Evolutionary conservation across 2,329 filamentous ascomycete genomes (phyloP).

Genomic region (Ophiosphaerella narmari): DNA sequence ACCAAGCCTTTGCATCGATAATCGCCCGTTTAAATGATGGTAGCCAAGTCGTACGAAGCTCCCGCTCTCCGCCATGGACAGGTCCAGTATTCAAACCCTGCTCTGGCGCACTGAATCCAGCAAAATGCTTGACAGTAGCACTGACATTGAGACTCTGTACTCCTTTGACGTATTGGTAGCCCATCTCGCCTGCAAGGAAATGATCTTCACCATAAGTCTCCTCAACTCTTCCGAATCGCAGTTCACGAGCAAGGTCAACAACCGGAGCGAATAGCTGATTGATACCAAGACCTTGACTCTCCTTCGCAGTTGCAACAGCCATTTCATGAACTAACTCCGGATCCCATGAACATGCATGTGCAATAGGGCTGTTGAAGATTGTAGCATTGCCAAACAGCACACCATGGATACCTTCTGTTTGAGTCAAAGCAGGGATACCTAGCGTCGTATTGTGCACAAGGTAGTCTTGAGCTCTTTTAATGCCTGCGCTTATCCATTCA

Average conservation of each 20-base stretch:
- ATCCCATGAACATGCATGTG: slow-evolving; percentile 73
- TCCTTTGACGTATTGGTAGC: slow-evolving; percentile 63
- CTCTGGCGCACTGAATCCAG: slow-evolving; percentile 69
- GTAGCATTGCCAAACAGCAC: slow-evolving; percentile 74
- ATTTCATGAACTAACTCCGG: slow-evolving; percentile 67
- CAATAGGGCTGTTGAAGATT: slow-evolving; percentile 79
- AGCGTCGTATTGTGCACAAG: slow-evolving; percentile 67
- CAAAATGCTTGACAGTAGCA: slow-evolving; percentile 77
- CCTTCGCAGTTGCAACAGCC: slow-evolving; percentile 67
- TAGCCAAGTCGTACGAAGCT: slow-evolving; percentile 59
- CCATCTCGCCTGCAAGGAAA: slow-evolving; percentile 70
- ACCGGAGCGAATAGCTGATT: slow-evolving; percentile 76
- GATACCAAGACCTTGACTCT: slow-evolving; percentile 69
- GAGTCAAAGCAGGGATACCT: slow-evolving; percentile 72
- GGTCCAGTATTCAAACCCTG: slow-evolving; percentile 72
- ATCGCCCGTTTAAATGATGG: slow-evolving; percentile 71
- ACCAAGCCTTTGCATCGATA: slow-evolving; percentile 68
- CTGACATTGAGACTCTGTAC: slow-evolving; percentile 69
- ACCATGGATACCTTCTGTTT: slow-evolving; percentile 76
- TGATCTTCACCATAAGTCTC: slow-evolving; percentile 74
- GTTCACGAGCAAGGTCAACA: slow-evolving; percentile 71
- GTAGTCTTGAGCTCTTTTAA: slow-evolving; percentile 71
- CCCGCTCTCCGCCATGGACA: slow-evolving; percentile 61
- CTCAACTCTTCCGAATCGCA: slow-evolving; percentile 74
- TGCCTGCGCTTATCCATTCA: slow-evolving; percentile 65